These are phyloP conservation scores for Diutina mesorugosa DNA, from an alignment of 1,139 yeast genomes.

Conservation along the genomic window DNA sequence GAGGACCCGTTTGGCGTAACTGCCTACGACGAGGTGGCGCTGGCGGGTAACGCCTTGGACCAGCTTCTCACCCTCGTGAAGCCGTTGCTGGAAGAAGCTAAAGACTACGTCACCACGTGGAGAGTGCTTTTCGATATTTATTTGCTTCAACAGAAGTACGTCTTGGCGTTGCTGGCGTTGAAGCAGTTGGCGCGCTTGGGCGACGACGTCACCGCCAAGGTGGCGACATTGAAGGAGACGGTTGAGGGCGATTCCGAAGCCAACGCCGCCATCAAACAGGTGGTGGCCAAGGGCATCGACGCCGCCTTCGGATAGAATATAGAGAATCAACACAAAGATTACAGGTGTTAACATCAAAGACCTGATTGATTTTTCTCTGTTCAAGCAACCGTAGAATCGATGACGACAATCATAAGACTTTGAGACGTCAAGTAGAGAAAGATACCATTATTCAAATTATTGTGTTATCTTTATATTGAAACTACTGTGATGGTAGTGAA, in stretches of 20 bases:
- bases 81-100: conserved; percentile 24
- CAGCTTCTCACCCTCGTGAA: conserved; percentile 17
- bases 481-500: too few relatives aligned
- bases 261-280: conserved; percentile 31
- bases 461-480: too few relatives aligned
- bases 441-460: too few relatives aligned
- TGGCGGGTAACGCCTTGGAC: conserved; percentile 14
- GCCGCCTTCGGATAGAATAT: neutral
- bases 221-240: conserved; percentile 14
- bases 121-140: conserved; percentile 26
- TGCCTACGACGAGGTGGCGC: conserved; percentile 14
- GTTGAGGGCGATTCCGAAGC: conserved; percentile 16
- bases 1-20: conserved; percentile 37
- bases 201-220: conserved; percentile 15
- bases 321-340: neutral
- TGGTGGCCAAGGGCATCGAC: conserved; percentile 28
- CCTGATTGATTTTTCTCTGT: too few relatives aligned
- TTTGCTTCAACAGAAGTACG: conserved; percentile 28
- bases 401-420: too few relatives aligned
- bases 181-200: conserved; percentile 22
- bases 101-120: conserved; percentile 21
- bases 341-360: too few relatives aligned
- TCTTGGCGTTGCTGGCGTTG: conserved; percentile 33
- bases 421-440: too few relatives aligned
- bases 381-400: too few relatives aligned